Base-by-base conservation (phyloP, 1,284 basidiomycete genomes). In the Ustilago curta region DNA sequence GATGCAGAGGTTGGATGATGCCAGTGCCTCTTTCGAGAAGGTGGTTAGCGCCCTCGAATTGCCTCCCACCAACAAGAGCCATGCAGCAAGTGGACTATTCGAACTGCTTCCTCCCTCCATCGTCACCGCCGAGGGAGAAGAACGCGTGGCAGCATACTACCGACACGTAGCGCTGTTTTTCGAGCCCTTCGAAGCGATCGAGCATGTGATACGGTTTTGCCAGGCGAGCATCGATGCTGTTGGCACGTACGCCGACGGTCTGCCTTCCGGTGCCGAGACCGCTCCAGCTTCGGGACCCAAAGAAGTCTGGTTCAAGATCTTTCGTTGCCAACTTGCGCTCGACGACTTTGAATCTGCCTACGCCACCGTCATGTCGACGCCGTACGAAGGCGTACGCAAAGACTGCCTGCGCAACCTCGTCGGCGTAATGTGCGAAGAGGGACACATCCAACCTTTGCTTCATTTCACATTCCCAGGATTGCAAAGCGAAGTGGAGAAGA, bases 371-470 rank as follows among this genome's bases (percentile, higher is more conserved):
- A 70, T 82, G 65, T 66, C 69, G 3, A 72, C 71, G 39, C 77
- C 80, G 29, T 64, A 62, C 53, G 69, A 98, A 78, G 90, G 90
- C 4, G 89, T 88, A 83, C 95, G 97, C 85, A 95, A 97, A 0
- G 95, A 95, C 86, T 97, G 95, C 84, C 95, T 94, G 84, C 95
- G 97, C 6, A 92, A 92, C 3, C 94, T 93, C 9, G 95, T 97
- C 59, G 92, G 94, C 77, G 90, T 90, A 74, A 97, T 99, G 92
- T 98, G 96, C 85, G 94, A 98, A 85, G 90, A 92, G 54, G 89
- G 92, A 77, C 90, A 92, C 59, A 89, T 95, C 23, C 91, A 92
- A 59, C 88, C 89, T 61, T 88, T 99, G 18, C 90, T 95, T 83
- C 87, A 90, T 12, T 91, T 95, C 82, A 93, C 93, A 78, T 98